Conservation (phyloP, 495 filamentous ascomycete genomes). For the Neurospora sp. region DNA sequence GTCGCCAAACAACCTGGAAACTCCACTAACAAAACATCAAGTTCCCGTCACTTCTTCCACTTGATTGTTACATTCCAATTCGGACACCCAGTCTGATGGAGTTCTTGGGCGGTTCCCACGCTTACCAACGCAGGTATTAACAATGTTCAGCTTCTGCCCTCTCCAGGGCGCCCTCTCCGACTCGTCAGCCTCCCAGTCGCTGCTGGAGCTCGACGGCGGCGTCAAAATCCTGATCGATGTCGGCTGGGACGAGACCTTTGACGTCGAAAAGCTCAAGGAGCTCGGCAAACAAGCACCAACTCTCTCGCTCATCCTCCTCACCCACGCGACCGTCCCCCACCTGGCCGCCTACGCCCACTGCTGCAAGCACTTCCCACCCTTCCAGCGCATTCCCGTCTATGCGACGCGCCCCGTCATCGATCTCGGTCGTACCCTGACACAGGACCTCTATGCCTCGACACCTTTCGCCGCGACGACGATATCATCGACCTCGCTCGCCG, state of each 20-base stretch:
- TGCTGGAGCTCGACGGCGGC: conserved; percentile 92
- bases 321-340: conserved; percentile 82
- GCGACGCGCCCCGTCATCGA: conserved; percentile 89
- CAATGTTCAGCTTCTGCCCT: conserved; percentile 93
- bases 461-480: conserved; percentile 79
- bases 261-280: conserved; percentile 65
- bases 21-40: neutral
- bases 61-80: neutral
- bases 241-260: conserved; percentile 90
- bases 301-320: conserved; percentile 87
- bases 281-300: conserved; percentile 81
- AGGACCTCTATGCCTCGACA: conserved; percentile 86
- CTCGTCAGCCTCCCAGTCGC: conserved; percentile 81
- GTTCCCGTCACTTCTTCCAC: neutral
- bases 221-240: conserved; percentile 92
- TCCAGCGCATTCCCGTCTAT: conserved; percentile 90
- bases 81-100: conserved; percentile 2
- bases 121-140: neutral
- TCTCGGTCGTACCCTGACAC: conserved; percentile 78
- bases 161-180: conserved; percentile 82
- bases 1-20: neutral
- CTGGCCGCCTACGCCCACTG: conserved; percentile 92
- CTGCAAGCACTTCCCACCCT: conserved; percentile 90
- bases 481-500: conserved; percentile 53
- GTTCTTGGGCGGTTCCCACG: neutral